These are phyloP conservation scores for Cicer yamashitae DNA, from an alignment of 306 rosid genomes.

Conservation along the genomic window DNA sequence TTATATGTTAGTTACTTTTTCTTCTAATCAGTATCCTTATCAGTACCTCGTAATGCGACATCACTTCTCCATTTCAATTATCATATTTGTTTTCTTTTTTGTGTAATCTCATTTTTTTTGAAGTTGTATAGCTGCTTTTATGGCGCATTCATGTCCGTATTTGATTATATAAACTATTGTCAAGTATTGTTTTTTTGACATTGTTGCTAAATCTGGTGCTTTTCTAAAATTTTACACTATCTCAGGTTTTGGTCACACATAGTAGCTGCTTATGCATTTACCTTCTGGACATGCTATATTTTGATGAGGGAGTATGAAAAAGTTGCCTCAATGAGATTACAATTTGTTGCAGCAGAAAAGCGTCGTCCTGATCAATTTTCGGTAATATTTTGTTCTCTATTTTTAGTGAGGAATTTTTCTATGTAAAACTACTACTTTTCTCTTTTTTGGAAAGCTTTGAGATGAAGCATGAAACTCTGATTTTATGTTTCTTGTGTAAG, in stretches of 20 bases:
- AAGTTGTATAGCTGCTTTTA: slow-evolving; percentile 33
- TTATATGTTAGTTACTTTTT: neutral
- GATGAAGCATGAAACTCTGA: slow-evolving; percentile 13
- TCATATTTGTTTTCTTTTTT: neutral
- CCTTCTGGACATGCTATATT: slow-evolving; percentile 88
- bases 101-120: slow-evolving; percentile 22
- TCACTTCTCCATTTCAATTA: slow-evolving; percentile 21
- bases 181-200: slow-evolving; percentile 19
- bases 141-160: slow-evolving; percentile 21
- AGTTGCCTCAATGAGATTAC: slow-evolving; percentile 79
- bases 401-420: slow-evolving; percentile 24
- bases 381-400: slow-evolving; percentile 52
- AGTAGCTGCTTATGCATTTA: slow-evolving; percentile 78
- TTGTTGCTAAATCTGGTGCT: slow-evolving; percentile 22
- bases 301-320: slow-evolving; percentile 78
- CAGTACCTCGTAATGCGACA: neutral
- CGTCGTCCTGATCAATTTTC: slow-evolving; percentile 95
- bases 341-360: slow-evolving; percentile 76
- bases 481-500: slow-evolving; percentile 38
- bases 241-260: slow-evolving; percentile 88
- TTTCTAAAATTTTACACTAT: slow-evolving; percentile 28
- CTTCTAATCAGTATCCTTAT: slow-evolving; percentile 21
- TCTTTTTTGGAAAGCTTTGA: slow-evolving; percentile 17
- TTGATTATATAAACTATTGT: slow-evolving; percentile 16
- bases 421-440: neutral